Base-by-base conservation (phyloP, 2,329 filamentous ascomycete species). In the Ophiocordyceps sinensis region DNA sequence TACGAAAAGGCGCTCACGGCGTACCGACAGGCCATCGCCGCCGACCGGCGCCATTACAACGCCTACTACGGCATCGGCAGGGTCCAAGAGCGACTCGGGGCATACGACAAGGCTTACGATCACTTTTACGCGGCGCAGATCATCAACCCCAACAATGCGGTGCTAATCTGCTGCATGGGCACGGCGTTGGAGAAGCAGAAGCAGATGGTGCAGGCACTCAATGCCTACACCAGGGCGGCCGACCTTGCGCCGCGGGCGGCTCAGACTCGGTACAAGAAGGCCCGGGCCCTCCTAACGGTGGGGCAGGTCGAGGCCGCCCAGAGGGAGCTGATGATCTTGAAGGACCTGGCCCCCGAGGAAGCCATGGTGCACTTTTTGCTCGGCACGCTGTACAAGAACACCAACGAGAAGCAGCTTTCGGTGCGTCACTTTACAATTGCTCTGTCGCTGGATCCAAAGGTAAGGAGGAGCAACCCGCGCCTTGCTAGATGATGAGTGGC, bases 351-450 rank as follows among this genome's bases (percentile, higher is more conserved):
- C 5, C 89, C 91, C 0, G 88, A 98, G 54, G 89, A 96, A 60
- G 85, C 89, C 5, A 94, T 88, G 53, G 88, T 98, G 31, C 91
- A 95, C 64, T 98, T 95, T 66, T 67, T 94, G 47, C 77, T 98
- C 32, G 93, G 88, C 17, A 85, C 85, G 56, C 72, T 87, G 47
- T 86, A 87, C 63, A 82, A 82, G 60, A 71, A 68, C 42, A 68
- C 85, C 53, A 78, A 77, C 51, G 76, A 85, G 53, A 83, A 79
- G 58, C 78, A 79, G 45, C 73, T 79, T 52, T 88, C 91, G n/a
- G 84, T 98, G 44, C 80, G 82, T 44, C 86, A 95, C 60, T 94
- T 94, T 58, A 98, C 91, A 7, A 89, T 88, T 59, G 91, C 91
- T 15, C 67, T 96, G 55, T 94, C 94, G 61, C 66, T 98, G 54